Evolutionary conservation across 306 rosid species (phyloP), one percentile per base, ranked within the genome.

Genomic region (Vicia sativa): DNA sequence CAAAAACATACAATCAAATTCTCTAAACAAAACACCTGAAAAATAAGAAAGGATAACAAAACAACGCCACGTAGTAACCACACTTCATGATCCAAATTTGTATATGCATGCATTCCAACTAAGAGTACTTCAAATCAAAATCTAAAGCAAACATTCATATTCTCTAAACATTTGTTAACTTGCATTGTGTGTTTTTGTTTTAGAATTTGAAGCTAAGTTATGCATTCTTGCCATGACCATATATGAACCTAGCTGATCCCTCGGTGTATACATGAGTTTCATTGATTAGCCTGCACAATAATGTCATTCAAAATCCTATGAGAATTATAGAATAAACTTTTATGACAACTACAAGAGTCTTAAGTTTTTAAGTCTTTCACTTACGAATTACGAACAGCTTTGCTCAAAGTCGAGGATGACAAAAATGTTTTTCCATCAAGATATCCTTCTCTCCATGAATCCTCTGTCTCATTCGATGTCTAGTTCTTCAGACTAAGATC

Each of bases 181-280:
- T n/a, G n/a, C n/a, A n/a, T 45, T 78, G 55, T 71, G 62, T 69
- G 70, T n/a, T 80, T 77, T 25, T 72, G 80, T 78, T 65, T 58
- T 72, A 70, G 74, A 67, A 43, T 64, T 72, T 84, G 79, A 79
- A 70, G 78, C 87, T 63, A n/a, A n/a, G 26, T 56, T 80, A 35
- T 64, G 85, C 76, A 43, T 80, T 38, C 74, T 87, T 81, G 26
- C 93, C 96, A 77, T 91, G 88, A 35, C 97, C 97, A 68, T 91
- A 80, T 73, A 91, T 91, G 87, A 91, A 91, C 95, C 90, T 89
- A 18, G 97, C 96, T 31, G 86, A 68, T 73, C 88, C 97, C 77
- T 91, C n/a, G n/a, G n/a, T n/a, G 86, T 91, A 91, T 60, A 91
- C 89, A 54, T 91, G 90, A 70, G 97, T 85, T 84, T 91, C 97